phyloP scores from a whole-genome alignment of 805 yeast genomes.

The Sugiyamaella marilandica region DNA sequence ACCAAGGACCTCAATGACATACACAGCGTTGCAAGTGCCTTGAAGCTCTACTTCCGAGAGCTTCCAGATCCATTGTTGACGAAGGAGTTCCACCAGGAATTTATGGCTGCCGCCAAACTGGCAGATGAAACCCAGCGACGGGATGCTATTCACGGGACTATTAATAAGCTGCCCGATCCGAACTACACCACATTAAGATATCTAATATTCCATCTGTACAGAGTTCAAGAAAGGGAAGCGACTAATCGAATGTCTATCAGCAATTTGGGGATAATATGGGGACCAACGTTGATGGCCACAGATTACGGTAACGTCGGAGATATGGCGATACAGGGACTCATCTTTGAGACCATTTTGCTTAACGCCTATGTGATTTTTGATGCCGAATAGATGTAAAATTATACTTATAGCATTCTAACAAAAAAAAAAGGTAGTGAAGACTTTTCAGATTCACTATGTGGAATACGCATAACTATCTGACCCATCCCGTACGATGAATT shows the following conservation, averaged over 20 bases:
- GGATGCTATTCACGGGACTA: conserved; percentile 76
- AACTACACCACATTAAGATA: conserved; percentile 88
- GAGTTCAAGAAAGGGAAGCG: conserved; percentile 58
- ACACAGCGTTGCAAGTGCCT: conserved; percentile 78
- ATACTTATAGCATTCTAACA: neutral
- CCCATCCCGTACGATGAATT: conserved; percentile 24
- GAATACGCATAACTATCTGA: conserved; percentile 10
- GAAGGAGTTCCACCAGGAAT: conserved; percentile 51
- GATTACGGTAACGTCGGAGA: conserved; percentile 65
- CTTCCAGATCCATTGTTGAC: conserved; percentile 87
- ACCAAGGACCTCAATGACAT: conserved; percentile 68
- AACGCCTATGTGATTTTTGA: conserved; percentile 81
- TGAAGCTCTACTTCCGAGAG: conserved; percentile 76
- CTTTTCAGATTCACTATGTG: neutral
- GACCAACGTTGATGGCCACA: conserved; percentile 74
- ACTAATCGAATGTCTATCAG: conserved; percentile 76
- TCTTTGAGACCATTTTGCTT: conserved; percentile 76
- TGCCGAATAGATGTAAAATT: conserved; percentile 38
- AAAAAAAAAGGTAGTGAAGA: neutral
- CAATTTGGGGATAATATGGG: conserved; percentile 89
- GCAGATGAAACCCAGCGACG: conserved; percentile 57
- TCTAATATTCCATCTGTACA: conserved; percentile 76
- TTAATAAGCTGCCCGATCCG: conserved; percentile 89
- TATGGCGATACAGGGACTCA: conserved; percentile 67
- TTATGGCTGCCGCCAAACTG: conserved; percentile 67